phyloP scores from a whole-genome alignment of 2,329 filamentous ascomycete genomes.

The Exserohilum turcica region DNA sequence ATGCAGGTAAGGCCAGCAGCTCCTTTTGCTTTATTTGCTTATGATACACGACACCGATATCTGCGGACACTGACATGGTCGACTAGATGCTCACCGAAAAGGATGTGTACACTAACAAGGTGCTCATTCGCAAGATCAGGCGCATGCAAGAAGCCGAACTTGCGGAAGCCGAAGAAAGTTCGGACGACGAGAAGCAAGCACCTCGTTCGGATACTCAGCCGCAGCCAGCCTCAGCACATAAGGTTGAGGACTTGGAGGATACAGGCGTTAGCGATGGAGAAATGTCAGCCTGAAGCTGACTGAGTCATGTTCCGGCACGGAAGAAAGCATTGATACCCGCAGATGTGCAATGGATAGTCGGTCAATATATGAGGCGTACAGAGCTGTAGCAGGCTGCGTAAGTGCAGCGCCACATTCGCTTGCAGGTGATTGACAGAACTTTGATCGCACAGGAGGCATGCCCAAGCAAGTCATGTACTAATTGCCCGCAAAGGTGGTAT shows the following conservation, averaged over 20 bases:
- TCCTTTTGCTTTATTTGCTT: not conserved
- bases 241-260: slow-evolving; percentile 29
- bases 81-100: slow-evolving; percentile 36
- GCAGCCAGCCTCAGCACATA: slow-evolving; percentile 23
- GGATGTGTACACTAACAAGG: slow-evolving; percentile 38
- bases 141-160: slow-evolving; percentile 41
- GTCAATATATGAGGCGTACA: not conserved
- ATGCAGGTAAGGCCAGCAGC: slow-evolving; percentile 46
- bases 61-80: slow-evolving; percentile 4
- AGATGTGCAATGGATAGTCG: not conserved
- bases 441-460: not conserved
- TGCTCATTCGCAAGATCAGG: slow-evolving; percentile 46
- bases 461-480: slow-evolving; percentile 3
- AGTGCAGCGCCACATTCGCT: not conserved
- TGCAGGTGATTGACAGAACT: not conserved
- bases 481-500: not conserved
- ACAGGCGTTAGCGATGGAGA: slow-evolving; percentile 16
- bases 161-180: slow-evolving; percentile 31
- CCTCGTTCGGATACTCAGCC: slow-evolving; percentile 4
- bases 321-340: slow-evolving; percentile 4
- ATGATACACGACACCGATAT: not conserved
- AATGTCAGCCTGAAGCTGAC: slow-evolving; percentile 2
- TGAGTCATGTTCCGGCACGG: slow-evolving; percentile 3
- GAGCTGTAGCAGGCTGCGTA: not conserved
- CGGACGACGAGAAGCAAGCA: slow-evolving; percentile 30